These are phyloP conservation scores for Pythium oligandrum DNA, from an alignment of 352 stramenopile species.

Conservation along the genomic window DNA sequence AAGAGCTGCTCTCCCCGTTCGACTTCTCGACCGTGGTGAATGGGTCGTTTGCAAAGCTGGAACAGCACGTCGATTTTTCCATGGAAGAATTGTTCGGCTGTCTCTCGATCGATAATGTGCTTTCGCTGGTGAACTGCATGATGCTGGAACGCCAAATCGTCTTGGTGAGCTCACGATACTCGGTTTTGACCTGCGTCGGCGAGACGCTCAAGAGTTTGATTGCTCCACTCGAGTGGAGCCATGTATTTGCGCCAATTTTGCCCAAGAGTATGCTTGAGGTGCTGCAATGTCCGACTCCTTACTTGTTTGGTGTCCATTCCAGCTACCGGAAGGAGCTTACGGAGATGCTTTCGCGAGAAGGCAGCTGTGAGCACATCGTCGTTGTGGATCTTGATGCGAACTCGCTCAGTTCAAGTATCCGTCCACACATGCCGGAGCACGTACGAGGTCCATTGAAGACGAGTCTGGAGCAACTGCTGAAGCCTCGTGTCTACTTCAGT, in stretches of 20 bases:
- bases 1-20: conserved; percentile 54
- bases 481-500: conserved; percentile 72
- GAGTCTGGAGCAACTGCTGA: conserved; percentile 57
- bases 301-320: conserved; percentile 80
- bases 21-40: conserved; percentile 42
- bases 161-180: conserved; percentile 74
- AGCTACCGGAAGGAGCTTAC: conserved; percentile 61
- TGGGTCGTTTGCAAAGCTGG: conserved; percentile 41
- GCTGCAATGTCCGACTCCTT: conserved; percentile 80
- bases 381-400: conserved; percentile 70
- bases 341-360: conserved; percentile 71
- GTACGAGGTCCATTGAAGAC: conserved; percentile 37
- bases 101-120: conserved; percentile 63
- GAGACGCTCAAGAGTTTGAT: conserved; percentile 80
- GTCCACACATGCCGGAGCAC: conserved; percentile 39
- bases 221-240: conserved; percentile 74
- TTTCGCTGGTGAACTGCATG: conserved; percentile 65
- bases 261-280: conserved; percentile 79
- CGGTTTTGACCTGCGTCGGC: conserved; percentile 70
- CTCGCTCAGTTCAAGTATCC: conserved; percentile 37
- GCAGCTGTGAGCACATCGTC: conserved; percentile 66
- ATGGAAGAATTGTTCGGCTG: conserved; percentile 83
- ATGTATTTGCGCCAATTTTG: conserved; percentile 82
- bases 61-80: conserved; percentile 67
- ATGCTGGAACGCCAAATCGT: conserved; percentile 77